Evolutionary conservation across 169 alveolate genomes (phyloP).

Genomic region (Plasmodium fragile): DNA sequence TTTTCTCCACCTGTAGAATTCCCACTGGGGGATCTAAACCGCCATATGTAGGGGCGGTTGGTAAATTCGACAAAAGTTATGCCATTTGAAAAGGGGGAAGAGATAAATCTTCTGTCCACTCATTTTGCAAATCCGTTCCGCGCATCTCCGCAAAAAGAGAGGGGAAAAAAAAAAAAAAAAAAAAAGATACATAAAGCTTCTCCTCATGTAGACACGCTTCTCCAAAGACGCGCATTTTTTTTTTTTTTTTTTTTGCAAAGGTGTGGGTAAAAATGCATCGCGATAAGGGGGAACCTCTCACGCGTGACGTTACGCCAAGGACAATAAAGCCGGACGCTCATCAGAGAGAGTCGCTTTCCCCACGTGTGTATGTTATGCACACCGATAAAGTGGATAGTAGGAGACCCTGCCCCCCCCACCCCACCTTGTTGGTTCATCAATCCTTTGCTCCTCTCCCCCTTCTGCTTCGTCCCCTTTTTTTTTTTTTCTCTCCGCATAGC

Average conservation of each 20-base stretch:
- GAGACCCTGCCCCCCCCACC: not conserved
- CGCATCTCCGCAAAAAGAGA: not conserved
- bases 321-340: not conserved
- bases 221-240: not conserved
- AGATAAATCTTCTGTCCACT: not conserved
- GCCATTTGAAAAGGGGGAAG: not conserved
- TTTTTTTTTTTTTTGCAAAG: not conserved
- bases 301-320: not conserved
- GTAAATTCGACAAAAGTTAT: not conserved
- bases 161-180: too few relatives aligned
- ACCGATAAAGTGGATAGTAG: not conserved
- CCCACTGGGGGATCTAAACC: not conserved
- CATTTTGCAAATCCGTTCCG: not conserved
- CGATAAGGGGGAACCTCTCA: not conserved
- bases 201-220: not conserved
- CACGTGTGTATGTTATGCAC: not conserved
- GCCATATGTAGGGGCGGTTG: too few relatives aligned
- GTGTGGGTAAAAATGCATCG: not conserved
- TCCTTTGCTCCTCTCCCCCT: not conserved
- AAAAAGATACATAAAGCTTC: not conserved
- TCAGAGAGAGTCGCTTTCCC: not conserved
- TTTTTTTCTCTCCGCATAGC: not conserved
- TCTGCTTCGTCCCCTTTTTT: not conserved
- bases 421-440: not conserved
- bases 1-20: not conserved